Percentiles rank a stretch among this genome's conserved stretches.
phyloP scores from a whole-genome alignment of 768 basidiomycete species.

The Boletus sp. region DNA sequence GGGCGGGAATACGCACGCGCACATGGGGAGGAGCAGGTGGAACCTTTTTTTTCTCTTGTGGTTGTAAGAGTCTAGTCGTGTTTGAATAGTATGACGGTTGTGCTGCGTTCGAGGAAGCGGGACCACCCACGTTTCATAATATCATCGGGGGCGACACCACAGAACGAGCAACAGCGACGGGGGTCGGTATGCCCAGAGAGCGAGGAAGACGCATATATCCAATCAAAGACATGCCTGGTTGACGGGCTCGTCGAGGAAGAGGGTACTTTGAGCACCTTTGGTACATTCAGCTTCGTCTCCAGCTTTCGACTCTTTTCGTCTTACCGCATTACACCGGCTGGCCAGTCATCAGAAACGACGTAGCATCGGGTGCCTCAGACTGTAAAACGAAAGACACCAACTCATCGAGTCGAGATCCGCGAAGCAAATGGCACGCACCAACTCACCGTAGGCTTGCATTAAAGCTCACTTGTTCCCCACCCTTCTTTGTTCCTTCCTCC shows the following conservation, averaged over 20 bases:
- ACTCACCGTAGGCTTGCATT: neutral
- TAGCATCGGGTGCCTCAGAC: too few relatives aligned
- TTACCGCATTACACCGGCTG: slow-evolving; percentile 31
- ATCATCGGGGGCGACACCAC: neutral
- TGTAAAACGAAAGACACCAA: neutral
- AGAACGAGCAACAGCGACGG: neutral
- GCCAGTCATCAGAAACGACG: neutral
- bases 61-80: neutral
- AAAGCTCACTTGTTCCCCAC: slow-evolving; percentile 65
- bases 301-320: slow-evolving; percentile 77
- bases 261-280: slow-evolving; percentile 84
- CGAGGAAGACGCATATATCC: neutral
- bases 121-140: slow-evolving; percentile 58
- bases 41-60: neutral
- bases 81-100: neutral
- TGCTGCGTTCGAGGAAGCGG: slow-evolving; percentile 59
- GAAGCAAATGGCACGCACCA: neutral
- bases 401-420: neutral
- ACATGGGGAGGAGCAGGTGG: neutral
- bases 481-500: slow-evolving; percentile 63
- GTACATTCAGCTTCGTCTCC: slow-evolving; percentile 87
- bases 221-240: slow-evolving; percentile 58
- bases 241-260: slow-evolving; percentile 93
- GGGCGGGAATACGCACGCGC: neutral
- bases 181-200: neutral